Conservation (phyloP, 345 rosid genomes). For the Rhizophora apiculata region DNA sequence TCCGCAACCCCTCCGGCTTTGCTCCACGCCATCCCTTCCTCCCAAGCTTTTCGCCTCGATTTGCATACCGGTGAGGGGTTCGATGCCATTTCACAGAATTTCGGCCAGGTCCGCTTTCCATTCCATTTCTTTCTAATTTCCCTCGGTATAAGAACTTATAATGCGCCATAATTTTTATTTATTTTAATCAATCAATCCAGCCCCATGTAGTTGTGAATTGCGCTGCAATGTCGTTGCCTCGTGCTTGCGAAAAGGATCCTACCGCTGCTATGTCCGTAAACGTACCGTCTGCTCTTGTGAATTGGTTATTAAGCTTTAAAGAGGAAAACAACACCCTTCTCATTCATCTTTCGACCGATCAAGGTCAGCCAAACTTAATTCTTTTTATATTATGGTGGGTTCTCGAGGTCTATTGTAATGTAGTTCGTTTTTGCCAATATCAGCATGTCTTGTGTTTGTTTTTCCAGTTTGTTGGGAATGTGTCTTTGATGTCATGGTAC, state of each 20-base stretch:
- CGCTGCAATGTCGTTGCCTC: constrained; percentile 84
- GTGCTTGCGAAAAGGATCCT: constrained; percentile 76
- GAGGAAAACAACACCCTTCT: constrained; percentile 42
- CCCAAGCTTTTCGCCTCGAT: constrained; percentile 59
- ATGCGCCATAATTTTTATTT: too few relatives aligned
- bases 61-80: constrained; percentile 58
- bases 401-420: too few relatives aligned
- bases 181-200: constrained; percentile 26
- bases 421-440: too few relatives aligned
- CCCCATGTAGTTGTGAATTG: constrained; percentile 84
- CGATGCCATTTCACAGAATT: constrained; percentile 43
- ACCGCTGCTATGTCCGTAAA: constrained; percentile 63
- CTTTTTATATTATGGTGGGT: too few relatives aligned
- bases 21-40: constrained; percentile 51
- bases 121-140: not conserved
- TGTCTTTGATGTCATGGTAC: too few relatives aligned
- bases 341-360: constrained; percentile 89
- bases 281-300: constrained; percentile 66
- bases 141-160: too few relatives aligned
- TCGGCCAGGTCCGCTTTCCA: constrained; percentile 51
- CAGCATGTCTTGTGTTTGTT: too few relatives aligned
- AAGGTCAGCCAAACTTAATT: constrained; percentile 38
- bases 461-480: too few relatives aligned
- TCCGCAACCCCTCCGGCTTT: constrained; percentile 45
- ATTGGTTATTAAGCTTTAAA: constrained; percentile 55